phyloP scores from a whole-genome alignment of 768 basidiomycete species.

The Tricholoma furcatifolium region DNA sequence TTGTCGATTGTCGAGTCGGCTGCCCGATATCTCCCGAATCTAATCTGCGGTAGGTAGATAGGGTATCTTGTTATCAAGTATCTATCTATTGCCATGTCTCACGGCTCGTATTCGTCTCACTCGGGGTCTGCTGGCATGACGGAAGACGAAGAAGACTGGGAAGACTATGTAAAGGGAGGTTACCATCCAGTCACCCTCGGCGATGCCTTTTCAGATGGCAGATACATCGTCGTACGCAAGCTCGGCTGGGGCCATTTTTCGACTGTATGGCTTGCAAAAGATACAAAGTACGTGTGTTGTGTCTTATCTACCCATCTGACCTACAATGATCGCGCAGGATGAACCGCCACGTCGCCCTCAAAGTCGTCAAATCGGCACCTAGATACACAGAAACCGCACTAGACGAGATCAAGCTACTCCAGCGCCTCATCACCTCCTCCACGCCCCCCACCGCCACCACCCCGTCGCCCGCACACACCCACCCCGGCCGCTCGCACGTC shows the following conservation, averaged over 20 bases:
- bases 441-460: constrained; percentile 52
- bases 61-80: too few relatives aligned
- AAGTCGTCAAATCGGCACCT: constrained; percentile 97
- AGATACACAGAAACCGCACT: constrained; percentile 98
- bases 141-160: constrained; percentile 92
- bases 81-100: constrained; percentile 45
- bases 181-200: constrained; percentile 96
- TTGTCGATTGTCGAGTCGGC: too few relatives aligned
- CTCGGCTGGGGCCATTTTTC: constrained; percentile 96
- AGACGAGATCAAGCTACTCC: constrained; percentile 97
- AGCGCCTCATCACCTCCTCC: constrained; percentile 87
- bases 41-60: too few relatives aligned
- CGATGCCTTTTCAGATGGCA: constrained; percentile 81
- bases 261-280: constrained; percentile 88
- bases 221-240: constrained; percentile 91
- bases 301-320: not conserved
- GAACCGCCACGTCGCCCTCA: constrained; percentile 96
- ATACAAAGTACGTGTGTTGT: constrained; percentile 62
- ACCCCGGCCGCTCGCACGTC: constrained; percentile 91
- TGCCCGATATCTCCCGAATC: too few relatives aligned
- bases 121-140: constrained; percentile 74
- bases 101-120: constrained; percentile 72
- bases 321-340: constrained; percentile 50
- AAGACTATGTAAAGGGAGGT: constrained; percentile 79
- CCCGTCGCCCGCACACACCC: constrained; percentile 61